phyloP scores from a whole-genome alignment of 257 asterid species.

The Gynochthodes officinalis region DNA sequence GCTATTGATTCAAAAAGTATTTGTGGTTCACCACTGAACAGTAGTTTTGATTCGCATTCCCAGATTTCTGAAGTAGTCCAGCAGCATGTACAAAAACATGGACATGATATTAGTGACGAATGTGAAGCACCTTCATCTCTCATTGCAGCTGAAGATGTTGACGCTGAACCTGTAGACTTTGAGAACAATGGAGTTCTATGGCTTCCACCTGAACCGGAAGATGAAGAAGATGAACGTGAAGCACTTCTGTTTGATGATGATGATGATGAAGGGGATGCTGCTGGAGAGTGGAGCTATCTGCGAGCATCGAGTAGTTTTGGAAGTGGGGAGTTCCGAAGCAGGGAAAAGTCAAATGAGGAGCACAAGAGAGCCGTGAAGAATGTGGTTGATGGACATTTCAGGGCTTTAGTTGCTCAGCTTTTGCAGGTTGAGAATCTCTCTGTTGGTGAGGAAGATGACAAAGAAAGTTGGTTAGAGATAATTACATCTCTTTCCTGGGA shows the following conservation, averaged over 20 bases:
- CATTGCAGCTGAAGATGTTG: slow-evolving; percentile 62
- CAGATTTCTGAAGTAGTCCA: slow-evolving; percentile 53
- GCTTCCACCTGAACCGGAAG: slow-evolving; percentile 99
- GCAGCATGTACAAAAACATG: slow-evolving; percentile 43
- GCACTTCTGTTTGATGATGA: slow-evolving; percentile 64
- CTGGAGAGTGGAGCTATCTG: slow-evolving; percentile 84
- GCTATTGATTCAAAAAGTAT: slow-evolving; percentile 43
- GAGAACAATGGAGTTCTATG: slow-evolving; percentile 88
- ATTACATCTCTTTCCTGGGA: slow-evolving; percentile 90
- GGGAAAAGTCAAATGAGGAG: slow-evolving; percentile 88
- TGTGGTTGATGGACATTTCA: slow-evolving; percentile 89
- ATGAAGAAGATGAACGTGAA: slow-evolving; percentile 86
- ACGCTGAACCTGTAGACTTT: slow-evolving; percentile 75
- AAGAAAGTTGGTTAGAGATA: slow-evolving; percentile 90
- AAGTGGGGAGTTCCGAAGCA: slow-evolving; percentile 71
- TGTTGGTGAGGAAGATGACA: slow-evolving; percentile 63
- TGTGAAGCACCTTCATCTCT: slow-evolving; percentile 72
- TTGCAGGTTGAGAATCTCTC: slow-evolving; percentile 89
- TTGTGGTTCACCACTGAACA: slow-evolving; percentile 39
- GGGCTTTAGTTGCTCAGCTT: slow-evolving; percentile 91
- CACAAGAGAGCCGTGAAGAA: slow-evolving; percentile 71
- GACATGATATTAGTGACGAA: slow-evolving; percentile 58
- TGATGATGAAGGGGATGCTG: slow-evolving; percentile 68
- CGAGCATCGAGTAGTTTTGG: slow-evolving; percentile 71
- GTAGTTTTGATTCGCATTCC: slow-evolving; percentile 41